A percentile compares a stretch with the other conserved stretches of the same genome.
These are phyloP conservation scores for Heliocybe sulcata DNA, from an alignment of 1,284 basidiomycete genomes.

Conservation along the genomic window DNA sequence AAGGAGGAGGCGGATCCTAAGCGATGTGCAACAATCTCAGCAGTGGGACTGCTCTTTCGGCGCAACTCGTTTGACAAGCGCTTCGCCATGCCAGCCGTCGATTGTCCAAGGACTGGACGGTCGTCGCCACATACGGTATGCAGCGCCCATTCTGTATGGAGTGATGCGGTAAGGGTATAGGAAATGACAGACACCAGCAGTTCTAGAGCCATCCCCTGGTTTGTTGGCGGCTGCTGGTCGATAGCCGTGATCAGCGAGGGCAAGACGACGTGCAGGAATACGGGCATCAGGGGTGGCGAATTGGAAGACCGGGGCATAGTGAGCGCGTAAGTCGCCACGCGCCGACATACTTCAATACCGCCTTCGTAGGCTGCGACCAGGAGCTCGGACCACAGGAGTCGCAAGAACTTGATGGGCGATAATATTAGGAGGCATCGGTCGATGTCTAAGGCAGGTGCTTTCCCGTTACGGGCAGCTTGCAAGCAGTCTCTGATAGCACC, in stretches of 20 bases:
- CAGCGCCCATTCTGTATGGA: constrained; percentile 65
- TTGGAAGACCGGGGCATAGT: constrained; percentile 42
- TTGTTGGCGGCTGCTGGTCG: constrained; percentile 42
- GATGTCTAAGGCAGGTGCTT: constrained; percentile 56
- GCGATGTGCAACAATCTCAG: constrained; percentile 45
- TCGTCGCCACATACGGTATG: constrained; percentile 43
- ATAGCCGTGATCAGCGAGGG: constrained; percentile 50
- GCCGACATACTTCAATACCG: constrained; percentile 49
- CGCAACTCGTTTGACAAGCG: constrained; percentile 53
- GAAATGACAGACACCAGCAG: constrained; percentile 54
- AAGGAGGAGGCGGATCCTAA: constrained; percentile 57
- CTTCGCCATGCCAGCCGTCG: constrained; percentile 54
- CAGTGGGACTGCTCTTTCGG: constrained; percentile 43
- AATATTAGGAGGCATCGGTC: constrained; percentile 50
- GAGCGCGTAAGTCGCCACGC: constrained; percentile 59
- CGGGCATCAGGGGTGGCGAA: constrained; percentile 58
- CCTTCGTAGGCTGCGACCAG: constrained; percentile 39
- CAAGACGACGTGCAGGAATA: constrained; percentile 59
- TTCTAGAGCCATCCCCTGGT: constrained; percentile 51
- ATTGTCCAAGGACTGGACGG: constrained; percentile 45
- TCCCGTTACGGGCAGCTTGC: constrained; percentile 44
- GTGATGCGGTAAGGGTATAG: constrained; percentile 52
- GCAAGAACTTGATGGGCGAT: constrained; percentile 52
- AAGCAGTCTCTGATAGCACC: constrained; percentile 50
- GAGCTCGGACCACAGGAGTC: constrained; percentile 57